phyloP scores from a whole-genome alignment of 192 early-diverging fungal genomes.

The Coemansia sp. region DNA sequence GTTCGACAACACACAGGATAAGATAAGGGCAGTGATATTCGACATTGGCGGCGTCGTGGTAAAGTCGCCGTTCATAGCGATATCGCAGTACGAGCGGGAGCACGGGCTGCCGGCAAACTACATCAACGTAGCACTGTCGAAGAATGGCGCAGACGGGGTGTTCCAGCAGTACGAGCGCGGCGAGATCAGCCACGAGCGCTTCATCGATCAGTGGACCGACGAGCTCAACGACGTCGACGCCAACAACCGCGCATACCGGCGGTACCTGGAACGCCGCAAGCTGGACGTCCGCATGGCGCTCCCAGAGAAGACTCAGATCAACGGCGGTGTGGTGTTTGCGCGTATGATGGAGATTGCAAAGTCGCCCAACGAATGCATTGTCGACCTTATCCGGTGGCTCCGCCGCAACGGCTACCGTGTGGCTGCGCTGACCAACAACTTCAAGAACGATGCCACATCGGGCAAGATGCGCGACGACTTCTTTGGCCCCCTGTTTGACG shows the following conservation, averaged over 20 bases:
- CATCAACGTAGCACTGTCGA: slow-evolving; percentile 74
- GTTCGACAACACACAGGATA: not conserved
- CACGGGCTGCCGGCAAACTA: slow-evolving; percentile 74
- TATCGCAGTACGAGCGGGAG: slow-evolving; percentile 65
- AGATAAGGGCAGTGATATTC: slow-evolving; percentile 72
- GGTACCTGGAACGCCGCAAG: slow-evolving; percentile 29
- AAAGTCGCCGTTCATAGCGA: slow-evolving; percentile 75
- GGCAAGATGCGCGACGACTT: slow-evolving; percentile 19
- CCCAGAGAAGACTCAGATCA: slow-evolving; percentile 18
- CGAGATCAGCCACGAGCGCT: slow-evolving; percentile 32
- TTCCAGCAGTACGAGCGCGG: slow-evolving; percentile 60
- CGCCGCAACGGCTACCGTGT: slow-evolving; percentile 60
- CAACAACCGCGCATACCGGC: slow-evolving; percentile 42
- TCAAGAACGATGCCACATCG: slow-evolving; percentile 39
- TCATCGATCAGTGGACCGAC: slow-evolving; percentile 29
- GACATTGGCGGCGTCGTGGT: slow-evolving; percentile 86
- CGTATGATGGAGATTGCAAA: slow-evolving; percentile 39
- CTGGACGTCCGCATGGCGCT: slow-evolving; percentile 36
- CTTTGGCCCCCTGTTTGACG: slow-evolving; percentile 62
- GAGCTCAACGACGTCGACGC: slow-evolving; percentile 44
- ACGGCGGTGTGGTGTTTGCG: slow-evolving; percentile 30
- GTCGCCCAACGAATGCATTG: slow-evolving; percentile 21
- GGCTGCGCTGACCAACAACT: slow-evolving; percentile 87
- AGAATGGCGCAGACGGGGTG: slow-evolving; percentile 50
- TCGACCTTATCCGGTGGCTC: slow-evolving; percentile 38